phyloP scores from a whole-genome alignment of 805 yeast species.

The Ogataea nakhonphanomensis region DNA sequence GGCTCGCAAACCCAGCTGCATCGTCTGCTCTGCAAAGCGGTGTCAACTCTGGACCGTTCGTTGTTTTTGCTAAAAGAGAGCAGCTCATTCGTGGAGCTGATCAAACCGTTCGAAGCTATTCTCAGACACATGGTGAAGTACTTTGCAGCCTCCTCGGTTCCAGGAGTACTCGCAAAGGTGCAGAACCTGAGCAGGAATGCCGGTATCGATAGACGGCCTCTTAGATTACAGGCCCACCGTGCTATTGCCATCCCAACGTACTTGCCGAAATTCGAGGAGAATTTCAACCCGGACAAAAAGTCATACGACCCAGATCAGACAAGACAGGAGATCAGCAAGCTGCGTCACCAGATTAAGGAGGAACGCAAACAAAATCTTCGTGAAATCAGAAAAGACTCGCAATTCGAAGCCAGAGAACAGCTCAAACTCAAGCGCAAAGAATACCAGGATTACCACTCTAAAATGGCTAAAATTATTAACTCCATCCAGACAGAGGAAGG shows the following conservation, averaged over 20 bases:
- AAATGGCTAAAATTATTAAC: slow-evolving; percentile 83
- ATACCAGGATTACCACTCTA: slow-evolving; percentile 78
- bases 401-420: slow-evolving; percentile 82
- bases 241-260: slow-evolving; percentile 80
- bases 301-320: slow-evolving; percentile 81
- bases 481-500: slow-evolving; percentile 93
- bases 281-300: slow-evolving; percentile 92
- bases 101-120: slow-evolving; percentile 43
- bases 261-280: slow-evolving; percentile 92
- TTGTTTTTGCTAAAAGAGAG: slow-evolving; percentile 57
- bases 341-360: slow-evolving; percentile 82
- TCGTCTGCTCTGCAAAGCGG: slow-evolving; percentile 34
- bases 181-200: slow-evolving; percentile 48
- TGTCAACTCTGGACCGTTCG: slow-evolving; percentile 33
- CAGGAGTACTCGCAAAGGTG: slow-evolving; percentile 41
- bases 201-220: slow-evolving; percentile 55
- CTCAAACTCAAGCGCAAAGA: slow-evolving; percentile 72
- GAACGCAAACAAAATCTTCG: slow-evolving; percentile 86
- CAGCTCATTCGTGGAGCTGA: slow-evolving; percentile 57
- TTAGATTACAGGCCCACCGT: slow-evolving; percentile 77
- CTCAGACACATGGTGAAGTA: slow-evolving; percentile 38
- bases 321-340: slow-evolving; percentile 78
- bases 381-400: slow-evolving; percentile 86
- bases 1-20: slow-evolving; percentile 18
- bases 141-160: slow-evolving; percentile 35